Base-by-base conservation (phyloP, 2,329 filamentous ascomycete genomes). In the Teratosphaeria pseudoeucalypti region DNA sequence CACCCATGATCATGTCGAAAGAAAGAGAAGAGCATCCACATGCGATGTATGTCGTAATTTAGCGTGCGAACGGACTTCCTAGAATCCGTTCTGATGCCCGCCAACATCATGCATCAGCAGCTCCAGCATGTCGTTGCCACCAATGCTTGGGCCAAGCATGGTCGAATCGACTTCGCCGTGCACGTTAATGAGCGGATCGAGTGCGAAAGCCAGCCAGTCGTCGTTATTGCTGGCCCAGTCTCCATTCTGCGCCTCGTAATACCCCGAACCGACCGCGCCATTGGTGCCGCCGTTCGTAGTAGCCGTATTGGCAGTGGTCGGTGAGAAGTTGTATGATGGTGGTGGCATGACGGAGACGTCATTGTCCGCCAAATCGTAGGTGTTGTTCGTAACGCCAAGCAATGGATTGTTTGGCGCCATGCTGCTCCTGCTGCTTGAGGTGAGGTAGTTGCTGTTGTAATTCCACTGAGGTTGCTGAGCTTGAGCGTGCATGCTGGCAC, bases 71-170 rank as follows among this genome's bases (percentile, higher is more conserved):
- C 9, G 16, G 43, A 49, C n/a, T 49, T 49, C 43, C 43, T 49
- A 49, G 47, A 54, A 54, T 19, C 52, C 52, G 19, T 54, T 54
- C 52, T 54, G 52, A 34, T 54, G 60, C 39, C 27, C 55, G 43
- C 43, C 43, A 6, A n/a, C 43, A 19, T 49, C 43, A n/a, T 19
- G 43, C 43, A 49, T 49, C n/a, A 80, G 63, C 16, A 79, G 71
- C 66, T 80, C 78, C 34, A 80, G 66, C 75, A 80, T 76, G 65
- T 80, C 78, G 64, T 77, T 73, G 1, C 77, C 63, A 76, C 86
- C 74, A 79, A 88, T 71, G 84, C 90, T 82, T n/a, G 82, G 82
- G 0, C 83, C 83, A 71, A 79, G 81, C 52, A 78, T 76, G 34
- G 77, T 80, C 66, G 77, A 75, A 23, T 79, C 82, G 26, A 84